A percentile compares a stretch with the other conserved stretches of the same genome.
phyloP scores from a whole-genome alignment of 2,329 filamentous ascomycete genomes.

The Colletotrichum liaoningense region DNA sequence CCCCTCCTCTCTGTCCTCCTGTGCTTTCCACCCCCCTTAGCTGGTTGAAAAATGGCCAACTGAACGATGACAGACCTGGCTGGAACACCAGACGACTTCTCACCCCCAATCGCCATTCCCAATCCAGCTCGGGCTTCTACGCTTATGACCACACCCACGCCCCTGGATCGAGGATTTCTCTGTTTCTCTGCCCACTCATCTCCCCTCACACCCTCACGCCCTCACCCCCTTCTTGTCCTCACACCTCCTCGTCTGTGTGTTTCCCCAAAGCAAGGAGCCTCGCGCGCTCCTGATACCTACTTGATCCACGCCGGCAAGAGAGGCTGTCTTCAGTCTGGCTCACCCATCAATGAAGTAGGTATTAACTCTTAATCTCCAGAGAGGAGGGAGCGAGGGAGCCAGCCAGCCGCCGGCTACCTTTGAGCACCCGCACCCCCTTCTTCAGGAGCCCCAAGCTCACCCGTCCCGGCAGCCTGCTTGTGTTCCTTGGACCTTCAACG shows the following conservation, averaged over 20 bases:
- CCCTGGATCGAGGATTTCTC: background rate
- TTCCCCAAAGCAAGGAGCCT: slow-evolving; percentile 34
- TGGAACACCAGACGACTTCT: slow-evolving; percentile 21
- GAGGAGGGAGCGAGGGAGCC: background rate
- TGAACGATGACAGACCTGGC: slow-evolving; percentile 33
- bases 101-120: slow-evolving; percentile 12
- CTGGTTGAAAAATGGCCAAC: slow-evolving; percentile 21
- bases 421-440: slow-evolving; percentile 32
- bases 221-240: slow-evolving; percentile 26
- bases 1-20: background rate
- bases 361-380: slow-evolving; percentile 32
- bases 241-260: slow-evolving; percentile 27
- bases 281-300: slow-evolving; percentile 25
- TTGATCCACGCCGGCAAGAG: slow-evolving; percentile 19
- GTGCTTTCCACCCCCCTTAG: slow-evolving; percentile 1
- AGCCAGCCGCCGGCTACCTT: slow-evolving; percentile 7
- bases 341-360: slow-evolving; percentile 25
- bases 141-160: slow-evolving; percentile 16
- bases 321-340: slow-evolving; percentile 10
- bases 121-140: slow-evolving; percentile 16
- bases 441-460: slow-evolving; percentile 16
- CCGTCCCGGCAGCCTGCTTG: slow-evolving; percentile 34
- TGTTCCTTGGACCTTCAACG: slow-evolving; percentile 29
- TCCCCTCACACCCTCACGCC: background rate
- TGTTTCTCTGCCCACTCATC: slow-evolving; percentile 21